These are phyloP conservation scores for Luffa aegyptiaca DNA, from an alignment of 306 rosid species.

Conservation along the genomic window DNA sequence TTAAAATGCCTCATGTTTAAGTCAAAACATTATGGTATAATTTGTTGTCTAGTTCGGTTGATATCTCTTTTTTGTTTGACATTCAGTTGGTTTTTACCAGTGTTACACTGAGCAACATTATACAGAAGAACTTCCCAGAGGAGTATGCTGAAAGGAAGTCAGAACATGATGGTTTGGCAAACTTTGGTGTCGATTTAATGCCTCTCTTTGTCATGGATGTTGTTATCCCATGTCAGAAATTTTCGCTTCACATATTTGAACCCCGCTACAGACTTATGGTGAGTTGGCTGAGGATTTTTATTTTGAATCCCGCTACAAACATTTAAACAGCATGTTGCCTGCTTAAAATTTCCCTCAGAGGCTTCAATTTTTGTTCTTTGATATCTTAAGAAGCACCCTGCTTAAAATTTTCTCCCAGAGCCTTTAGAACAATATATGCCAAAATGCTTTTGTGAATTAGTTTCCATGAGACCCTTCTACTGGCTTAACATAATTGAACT, in stretches of 20 bases:
- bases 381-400: neutral
- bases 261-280: constrained; percentile 99
- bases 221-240: constrained; percentile 85
- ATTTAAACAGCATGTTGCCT: neutral
- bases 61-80: constrained; percentile 11
- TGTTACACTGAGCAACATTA: constrained; percentile 85
- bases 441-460: neutral
- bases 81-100: constrained; percentile 34
- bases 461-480: neutral
- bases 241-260: constrained; percentile 90
- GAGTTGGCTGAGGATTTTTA: constrained; percentile 25
- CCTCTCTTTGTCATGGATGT: constrained; percentile 99
- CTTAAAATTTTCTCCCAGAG: neutral
- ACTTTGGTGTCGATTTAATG: constrained; percentile 62
- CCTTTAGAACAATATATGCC: neutral
- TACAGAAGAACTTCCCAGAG: constrained; percentile 83
- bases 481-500: neutral
- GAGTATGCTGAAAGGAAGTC: constrained; percentile 88
- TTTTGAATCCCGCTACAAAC: neutral
- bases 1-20: neutral
- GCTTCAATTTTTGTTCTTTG: neutral
- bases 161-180: constrained; percentile 61
- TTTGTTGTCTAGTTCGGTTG: neutral
- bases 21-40: neutral
- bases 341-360: neutral